A percentile compares a stretch with the other conserved stretches of the same genome.
phyloP scores from a whole-genome alignment of 352 stramenopile species.

The Phytophthora aleatoria region DNA sequence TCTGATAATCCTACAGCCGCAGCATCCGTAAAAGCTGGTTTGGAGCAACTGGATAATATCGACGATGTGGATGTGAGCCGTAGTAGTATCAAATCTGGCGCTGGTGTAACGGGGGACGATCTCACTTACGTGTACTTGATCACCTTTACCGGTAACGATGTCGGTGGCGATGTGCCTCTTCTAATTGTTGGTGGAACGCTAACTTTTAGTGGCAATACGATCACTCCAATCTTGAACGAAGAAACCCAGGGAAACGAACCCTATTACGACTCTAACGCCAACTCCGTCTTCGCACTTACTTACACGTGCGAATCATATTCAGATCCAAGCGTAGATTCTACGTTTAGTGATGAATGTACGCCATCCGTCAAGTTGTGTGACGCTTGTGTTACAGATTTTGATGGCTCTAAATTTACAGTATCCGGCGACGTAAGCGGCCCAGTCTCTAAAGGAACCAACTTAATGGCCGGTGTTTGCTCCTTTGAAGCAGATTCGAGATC shows the following conservation, averaged over 20 bases:
- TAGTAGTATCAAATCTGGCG: slow-evolving; percentile 3
- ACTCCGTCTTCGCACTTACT: slow-evolving; percentile 44
- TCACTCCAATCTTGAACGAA: slow-evolving; percentile 19
- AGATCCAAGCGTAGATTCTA: slow-evolving; percentile 54
- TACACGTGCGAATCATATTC: slow-evolving; percentile 88
- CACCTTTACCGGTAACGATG: slow-evolving; percentile 84
- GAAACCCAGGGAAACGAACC: slow-evolving; percentile 67
- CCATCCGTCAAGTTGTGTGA: slow-evolving; percentile 42
- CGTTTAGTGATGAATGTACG: slow-evolving; percentile 61
- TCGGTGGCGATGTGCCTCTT: slow-evolving; percentile 88
- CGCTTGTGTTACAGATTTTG: slow-evolving; percentile 69
- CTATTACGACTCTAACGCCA: slow-evolving; percentile 35
- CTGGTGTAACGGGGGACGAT: slow-evolving; percentile 39
- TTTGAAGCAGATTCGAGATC: slow-evolving; percentile 42
- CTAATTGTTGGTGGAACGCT: slow-evolving; percentile 54
- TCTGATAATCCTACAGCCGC: slow-evolving; percentile 22
- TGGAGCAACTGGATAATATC: slow-evolving; percentile 66
- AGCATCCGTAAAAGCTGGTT: slow-evolving; percentile 20
- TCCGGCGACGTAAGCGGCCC: slow-evolving; percentile 16
- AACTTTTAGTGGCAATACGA: slow-evolving; percentile 28
- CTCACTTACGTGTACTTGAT: slow-evolving; percentile 86
- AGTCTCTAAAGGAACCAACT: slow-evolving; percentile 30
- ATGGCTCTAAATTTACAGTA: slow-evolving; percentile 53
- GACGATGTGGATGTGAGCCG: slow-evolving; percentile 50
- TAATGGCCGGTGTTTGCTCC: slow-evolving; percentile 61